A percentile compares a stretch with the other conserved stretches of the same genome.
These are phyloP conservation scores for Fremontodendron californicum DNA, from an alignment of 345 rosid genomes.

Conservation along the genomic window DNA sequence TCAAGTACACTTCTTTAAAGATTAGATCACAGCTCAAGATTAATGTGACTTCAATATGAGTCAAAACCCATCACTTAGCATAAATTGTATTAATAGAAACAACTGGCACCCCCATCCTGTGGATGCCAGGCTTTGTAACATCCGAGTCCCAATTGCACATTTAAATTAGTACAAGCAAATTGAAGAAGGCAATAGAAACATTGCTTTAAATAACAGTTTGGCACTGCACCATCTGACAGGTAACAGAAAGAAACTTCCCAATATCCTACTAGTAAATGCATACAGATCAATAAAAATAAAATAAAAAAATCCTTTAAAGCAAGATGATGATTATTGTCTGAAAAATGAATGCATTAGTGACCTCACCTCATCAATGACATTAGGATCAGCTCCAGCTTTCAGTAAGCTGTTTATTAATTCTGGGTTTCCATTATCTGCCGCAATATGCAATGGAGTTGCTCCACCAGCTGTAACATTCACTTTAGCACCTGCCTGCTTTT, in stretches of 20 bases:
- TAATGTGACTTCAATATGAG: neutral
- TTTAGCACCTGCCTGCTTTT: constrained; percentile 70
- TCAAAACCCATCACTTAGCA: neutral
- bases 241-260: neutral
- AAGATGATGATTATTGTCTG: neutral
- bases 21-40: no score
- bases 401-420: constrained; percentile 66
- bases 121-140: neutral
- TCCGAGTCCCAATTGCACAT: neutral
- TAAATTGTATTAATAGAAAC: neutral
- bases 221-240: neutral
- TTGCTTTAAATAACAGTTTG: neutral
- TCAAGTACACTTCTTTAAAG: no score
- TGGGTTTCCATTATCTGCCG: constrained; percentile 66
- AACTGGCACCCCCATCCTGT: neutral
- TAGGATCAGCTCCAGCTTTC: constrained; percentile 81
- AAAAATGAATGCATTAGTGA: constrained; percentile 3
- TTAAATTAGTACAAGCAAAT: neutral
- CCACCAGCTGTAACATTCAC: constrained; percentile 78
- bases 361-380: constrained; percentile 66
- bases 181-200: neutral
- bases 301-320: no score
- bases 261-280: neutral
- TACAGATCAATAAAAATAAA: neutral
- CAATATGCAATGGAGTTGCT: constrained; percentile 85